Percentiles rank a stretch among this genome's conserved stretches.
Evolutionary conservation across 2,329 filamentous ascomycete species (phyloP).

Genomic region (Trichoderma sp.): DNA sequence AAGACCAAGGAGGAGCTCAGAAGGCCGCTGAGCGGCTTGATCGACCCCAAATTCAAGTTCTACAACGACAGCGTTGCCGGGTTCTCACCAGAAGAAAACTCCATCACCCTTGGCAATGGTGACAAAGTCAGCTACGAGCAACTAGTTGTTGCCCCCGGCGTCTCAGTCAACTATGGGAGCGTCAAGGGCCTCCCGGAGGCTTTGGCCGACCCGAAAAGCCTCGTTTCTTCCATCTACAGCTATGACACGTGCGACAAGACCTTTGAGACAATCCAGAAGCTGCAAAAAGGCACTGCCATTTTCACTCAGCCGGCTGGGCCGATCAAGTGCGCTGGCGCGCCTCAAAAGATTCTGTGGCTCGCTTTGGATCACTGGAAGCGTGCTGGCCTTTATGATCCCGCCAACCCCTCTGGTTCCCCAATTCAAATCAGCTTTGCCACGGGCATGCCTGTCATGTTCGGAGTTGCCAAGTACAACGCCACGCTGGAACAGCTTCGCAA

Average conservation of each 20-base stretch:
- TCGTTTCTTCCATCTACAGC: slow-evolving; percentile 59
- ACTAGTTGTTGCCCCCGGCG: slow-evolving; percentile 62
- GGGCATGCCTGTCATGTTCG: slow-evolving; percentile 59
- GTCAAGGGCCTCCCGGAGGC: slow-evolving; percentile 61
- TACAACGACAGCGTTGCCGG: slow-evolving; percentile 55
- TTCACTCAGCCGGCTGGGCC: slow-evolving; percentile 62
- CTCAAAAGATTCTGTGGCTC: slow-evolving; percentile 65
- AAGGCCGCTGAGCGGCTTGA: slow-evolving; percentile 50
- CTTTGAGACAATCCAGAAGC: slow-evolving; percentile 49
- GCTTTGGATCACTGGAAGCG: slow-evolving; percentile 61
- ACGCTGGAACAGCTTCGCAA: slow-evolving; percentile 55
- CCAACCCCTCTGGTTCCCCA: slow-evolving; percentile 42
- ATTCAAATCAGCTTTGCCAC: slow-evolving; percentile 59
- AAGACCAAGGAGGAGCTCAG: slow-evolving; percentile 63
- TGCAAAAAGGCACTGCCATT: slow-evolving; percentile 54
- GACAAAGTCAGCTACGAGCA: slow-evolving; percentile 63
- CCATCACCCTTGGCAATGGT: slow-evolving; percentile 56
- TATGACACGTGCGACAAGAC: slow-evolving; percentile 59
- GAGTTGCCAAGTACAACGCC: slow-evolving; percentile 60
- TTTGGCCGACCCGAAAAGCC: slow-evolving; percentile 48
- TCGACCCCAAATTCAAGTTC: slow-evolving; percentile 63
- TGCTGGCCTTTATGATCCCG: slow-evolving; percentile 51
- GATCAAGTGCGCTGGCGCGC: slow-evolving; percentile 63
- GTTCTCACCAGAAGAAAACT: slow-evolving; percentile 59
- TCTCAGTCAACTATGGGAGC: slow-evolving; percentile 52